phyloP scores from a whole-genome alignment of 2,329 filamentous ascomycete genomes.

The Xylariaceae sp. region DNA sequence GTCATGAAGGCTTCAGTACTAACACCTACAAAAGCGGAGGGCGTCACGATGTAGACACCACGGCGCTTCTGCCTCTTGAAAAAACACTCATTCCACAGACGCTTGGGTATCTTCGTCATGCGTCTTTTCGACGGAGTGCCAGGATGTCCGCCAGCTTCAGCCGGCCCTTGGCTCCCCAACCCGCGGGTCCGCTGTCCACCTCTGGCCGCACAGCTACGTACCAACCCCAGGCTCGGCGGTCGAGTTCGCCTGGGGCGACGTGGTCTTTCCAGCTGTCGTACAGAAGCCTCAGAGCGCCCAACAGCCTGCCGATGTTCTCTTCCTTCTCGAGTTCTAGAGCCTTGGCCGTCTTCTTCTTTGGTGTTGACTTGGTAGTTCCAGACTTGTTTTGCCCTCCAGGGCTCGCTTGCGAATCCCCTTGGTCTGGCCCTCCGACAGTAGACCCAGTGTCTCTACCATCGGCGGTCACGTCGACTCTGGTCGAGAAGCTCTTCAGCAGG shows the following conservation, averaged over 20 bases:
- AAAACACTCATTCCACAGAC: too few species aligned
- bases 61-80: too few species aligned
- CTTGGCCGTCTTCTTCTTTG: slow-evolving; percentile 47
- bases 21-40: too few species aligned
- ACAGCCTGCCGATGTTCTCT: slow-evolving; percentile 59
- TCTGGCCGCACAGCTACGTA: slow-evolving; percentile 71
- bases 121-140: slow-evolving; percentile 39
- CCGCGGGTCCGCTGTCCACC: slow-evolving; percentile 63
- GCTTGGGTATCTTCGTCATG: too few species aligned
- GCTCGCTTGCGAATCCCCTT: slow-evolving; percentile 4
- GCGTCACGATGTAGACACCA: too few species aligned
- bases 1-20: too few species aligned
- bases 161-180: slow-evolving; percentile 76
- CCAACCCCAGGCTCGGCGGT: slow-evolving; percentile 73
- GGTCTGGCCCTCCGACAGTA: background rate
- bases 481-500: slow-evolving; percentile 52
- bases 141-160: slow-evolving; percentile 62
- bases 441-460: slow-evolving; percentile 5
- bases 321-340: slow-evolving; percentile 54
- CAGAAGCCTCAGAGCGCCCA: slow-evolving; percentile 64
- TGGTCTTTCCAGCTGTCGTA: slow-evolving; percentile 67
- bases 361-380: slow-evolving; percentile 13
- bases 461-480: slow-evolving; percentile 22
- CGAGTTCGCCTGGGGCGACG: slow-evolving; percentile 58
- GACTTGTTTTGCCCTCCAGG: slow-evolving; percentile 8